Base-by-base conservation (phyloP, 2,329 filamentous ascomycete species). In the Cladorrhinum sp. region DNA sequence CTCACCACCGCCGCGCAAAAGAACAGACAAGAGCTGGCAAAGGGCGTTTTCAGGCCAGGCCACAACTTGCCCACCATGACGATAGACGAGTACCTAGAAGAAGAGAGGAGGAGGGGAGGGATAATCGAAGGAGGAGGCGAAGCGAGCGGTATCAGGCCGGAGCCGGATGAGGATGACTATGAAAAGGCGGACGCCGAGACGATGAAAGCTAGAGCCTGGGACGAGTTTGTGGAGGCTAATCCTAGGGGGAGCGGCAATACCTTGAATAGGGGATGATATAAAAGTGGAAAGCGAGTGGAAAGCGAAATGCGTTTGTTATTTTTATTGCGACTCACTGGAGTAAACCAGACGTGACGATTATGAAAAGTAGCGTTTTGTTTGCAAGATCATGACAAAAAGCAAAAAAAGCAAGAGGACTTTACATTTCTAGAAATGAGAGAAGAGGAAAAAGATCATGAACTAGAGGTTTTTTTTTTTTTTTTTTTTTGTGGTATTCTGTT, bases 31-130 rank as follows among this genome's bases (percentile, higher is more conserved):
- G 87, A 92, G 63, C 75, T 96, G 62, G 85, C 87, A 62, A 82
- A 87, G 61, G 89, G 89, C 2, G 94, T 99, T 0, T 99, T 99
- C 75, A 84, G 91, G 59, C 86, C 92, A 0, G 92, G 95, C 7
- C 95, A 99, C 73, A 97, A 91, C 75, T 78, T 99, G 61, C 95
- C 95, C 0, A 98, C 95, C 2, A 98, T 99, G 95, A 91, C 86
- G 1, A 97, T 99, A 64, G 95, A 99, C 68, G 95, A 99, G 77
- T 99, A 98, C 71, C 80, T 99, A 16, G 95, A 96, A 57, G 94
- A 98, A 75, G 95, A 98, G 78, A 84, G 84, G 71, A 83, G 85
- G 66, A 81, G 90, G 64, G 95, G 95, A 16, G 91, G 91, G 20
- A 93, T 99, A 61, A 91, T 98, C 59, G 90, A 97, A 71, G 95